phyloP scores from a whole-genome alignment of 148 eudicot species.

The Rhododendron henanense region DNA sequence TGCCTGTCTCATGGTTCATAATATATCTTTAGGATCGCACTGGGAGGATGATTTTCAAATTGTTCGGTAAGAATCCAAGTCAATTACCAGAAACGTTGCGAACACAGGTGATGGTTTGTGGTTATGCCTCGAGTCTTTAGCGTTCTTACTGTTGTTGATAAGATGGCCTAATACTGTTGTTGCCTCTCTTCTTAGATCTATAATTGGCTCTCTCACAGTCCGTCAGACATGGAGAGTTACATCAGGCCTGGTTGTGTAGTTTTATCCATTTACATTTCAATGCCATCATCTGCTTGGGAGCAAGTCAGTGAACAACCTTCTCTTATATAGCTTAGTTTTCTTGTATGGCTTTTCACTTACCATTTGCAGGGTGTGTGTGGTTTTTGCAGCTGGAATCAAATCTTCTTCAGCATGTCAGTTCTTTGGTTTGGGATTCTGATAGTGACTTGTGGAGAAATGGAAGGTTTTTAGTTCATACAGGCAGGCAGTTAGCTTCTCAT shows the following conservation, averaged over 20 bases:
- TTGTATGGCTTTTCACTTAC: conserved; percentile 7
- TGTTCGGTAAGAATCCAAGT: conserved; percentile 87
- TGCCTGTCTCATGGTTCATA: not conserved
- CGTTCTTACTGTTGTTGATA: conserved; percentile 4
- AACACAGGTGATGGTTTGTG: conserved; percentile 48
- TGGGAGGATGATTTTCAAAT: conserved; percentile 75
- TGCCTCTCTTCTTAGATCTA: conserved; percentile 42
- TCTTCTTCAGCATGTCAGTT: conserved; percentile 38
- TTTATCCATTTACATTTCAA: conserved; percentile 61
- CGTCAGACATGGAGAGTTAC: conserved; percentile 88
- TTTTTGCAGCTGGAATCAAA: conserved; percentile 62
- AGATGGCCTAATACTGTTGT: conserved; percentile 3
- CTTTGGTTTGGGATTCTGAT: conserved; percentile 44
- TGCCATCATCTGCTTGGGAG: conserved; percentile 65
- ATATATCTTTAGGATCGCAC: conserved; percentile 55
- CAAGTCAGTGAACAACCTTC: conserved; percentile 41
- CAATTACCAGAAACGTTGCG: conserved; percentile 72
- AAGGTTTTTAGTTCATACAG: conserved; percentile 61
- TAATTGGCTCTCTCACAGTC: conserved; percentile 82
- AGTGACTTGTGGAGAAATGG: conserved; percentile 68
- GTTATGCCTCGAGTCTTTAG: not conserved
- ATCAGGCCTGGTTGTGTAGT: conserved; percentile 93
- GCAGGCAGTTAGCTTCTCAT: conserved; percentile 48
- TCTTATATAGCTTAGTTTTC: not conserved
- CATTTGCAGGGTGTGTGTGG: conserved; percentile 13